Conservation (phyloP, 768 basidiomycete genomes). For the Panus rudis region DNA sequence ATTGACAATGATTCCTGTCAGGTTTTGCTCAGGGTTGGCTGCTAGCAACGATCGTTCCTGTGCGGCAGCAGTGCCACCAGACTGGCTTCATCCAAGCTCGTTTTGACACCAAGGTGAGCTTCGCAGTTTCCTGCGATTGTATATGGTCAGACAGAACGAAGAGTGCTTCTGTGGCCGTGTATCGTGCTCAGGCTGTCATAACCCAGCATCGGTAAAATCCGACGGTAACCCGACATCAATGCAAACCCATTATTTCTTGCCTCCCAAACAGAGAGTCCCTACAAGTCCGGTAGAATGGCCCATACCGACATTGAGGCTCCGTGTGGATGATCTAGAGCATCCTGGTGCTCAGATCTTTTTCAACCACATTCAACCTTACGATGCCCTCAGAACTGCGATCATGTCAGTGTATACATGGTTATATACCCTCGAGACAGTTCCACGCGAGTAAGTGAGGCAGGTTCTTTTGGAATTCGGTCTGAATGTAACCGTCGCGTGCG, state of each 20-base stretch:
- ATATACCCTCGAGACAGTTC: slow-evolving; percentile 40
- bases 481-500: slow-evolving; percentile 9
- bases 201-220: too few relatives aligned
- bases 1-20: too few relatives aligned
- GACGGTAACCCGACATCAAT: neutral
- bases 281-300: slow-evolving; percentile 34
- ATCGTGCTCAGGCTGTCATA: too few relatives aligned
- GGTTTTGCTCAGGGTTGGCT: too few relatives aligned
- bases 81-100: too few relatives aligned
- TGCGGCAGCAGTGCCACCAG: too few relatives aligned
- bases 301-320: slow-evolving; percentile 48
- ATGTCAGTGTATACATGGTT: slow-evolving; percentile 33
- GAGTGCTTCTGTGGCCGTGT: too few relatives aligned
- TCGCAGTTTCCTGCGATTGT: too few relatives aligned
- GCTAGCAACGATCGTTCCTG: too few relatives aligned
- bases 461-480: too few relatives aligned
- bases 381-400: slow-evolving; percentile 31
- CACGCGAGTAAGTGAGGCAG: slow-evolving; percentile 41
- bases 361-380: slow-evolving; percentile 36
- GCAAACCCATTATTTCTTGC: slow-evolving; percentile 11
- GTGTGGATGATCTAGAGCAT: slow-evolving; percentile 53
- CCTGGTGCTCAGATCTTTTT: slow-evolving; percentile 54
- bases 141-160: too few relatives aligned
- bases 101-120: too few relatives aligned
- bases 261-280: slow-evolving; percentile 17